Base-by-base conservation (phyloP, 1,284 basidiomycete genomes). In the Bothia castanella region DNA sequence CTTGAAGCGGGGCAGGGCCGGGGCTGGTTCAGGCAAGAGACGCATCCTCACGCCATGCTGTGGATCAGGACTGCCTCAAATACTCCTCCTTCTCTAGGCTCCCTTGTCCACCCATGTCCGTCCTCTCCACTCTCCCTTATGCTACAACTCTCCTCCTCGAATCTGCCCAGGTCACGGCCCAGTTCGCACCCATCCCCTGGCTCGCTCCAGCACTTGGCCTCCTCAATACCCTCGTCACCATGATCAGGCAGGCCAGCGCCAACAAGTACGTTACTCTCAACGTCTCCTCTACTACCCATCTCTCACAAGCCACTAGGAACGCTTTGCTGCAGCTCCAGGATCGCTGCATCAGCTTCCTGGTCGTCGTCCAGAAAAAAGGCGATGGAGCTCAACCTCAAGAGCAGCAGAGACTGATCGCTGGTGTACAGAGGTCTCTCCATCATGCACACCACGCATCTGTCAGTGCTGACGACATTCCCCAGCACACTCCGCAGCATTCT, bases 131-230 rank as follows among this genome's bases (percentile, higher is more conserved):
- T 8, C n/a, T 56, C 21, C 51, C 55, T 3, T 36, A 54, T 41
- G 57, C 52, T 0, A 36, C 57, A 10, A 19, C 47, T 1, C 12
- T 64, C 42, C 21, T 61, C 27, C 37, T 69, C 31, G 42, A 54
- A 4, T 53, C 60, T 3, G 72, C 74, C 13, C 72, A 77, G 54
- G 62, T 75, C 6, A 64, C 74, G 17, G 73, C 78, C 12, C 61
- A 75, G 47, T 72, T 79, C 35, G 64, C 71, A 17, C 77, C 78
- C 9, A 61, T 80, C 5, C 80, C 80, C 31, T 77, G 69, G 44
- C 62, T 81, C 16, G 66, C 60, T 13, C 71, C 73, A 11, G 69
- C 71, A 12, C 69, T 74, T 25, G 73, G 72, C 12, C 46, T 72
- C 2, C 56, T 78, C 8, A 69, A 69, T 36, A 65, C 56, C 21